Evolutionary conservation across 495 filamentous ascomycete species (phyloP).

Genomic region (Sphaerosporella brunnea): DNA sequence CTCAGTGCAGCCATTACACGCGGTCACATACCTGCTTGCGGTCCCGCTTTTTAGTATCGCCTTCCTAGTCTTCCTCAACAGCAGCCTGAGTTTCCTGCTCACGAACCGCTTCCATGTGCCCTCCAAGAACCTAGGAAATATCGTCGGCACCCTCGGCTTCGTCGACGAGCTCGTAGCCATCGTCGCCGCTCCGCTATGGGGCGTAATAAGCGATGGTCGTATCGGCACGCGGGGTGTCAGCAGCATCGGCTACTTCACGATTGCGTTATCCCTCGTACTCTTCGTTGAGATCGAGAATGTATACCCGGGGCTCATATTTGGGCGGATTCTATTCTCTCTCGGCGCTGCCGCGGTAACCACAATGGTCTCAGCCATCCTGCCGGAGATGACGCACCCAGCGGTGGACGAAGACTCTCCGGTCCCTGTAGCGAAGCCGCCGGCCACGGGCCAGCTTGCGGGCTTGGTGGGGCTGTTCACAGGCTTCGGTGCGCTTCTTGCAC

Average conservation of each 20-base stretch:
- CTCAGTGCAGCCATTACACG: constrained; percentile 50
- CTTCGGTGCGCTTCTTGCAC: constrained; percentile 70
- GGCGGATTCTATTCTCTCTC: constrained; percentile 69
- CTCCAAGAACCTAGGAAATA: constrained; percentile 57
- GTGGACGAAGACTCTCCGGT: not conserved
- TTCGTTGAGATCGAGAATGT: constrained; percentile 76
- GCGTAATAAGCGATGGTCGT: constrained; percentile 59
- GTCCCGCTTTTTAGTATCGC: constrained; percentile 91
- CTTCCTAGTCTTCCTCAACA: constrained; percentile 95
- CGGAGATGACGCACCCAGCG: constrained; percentile 47
- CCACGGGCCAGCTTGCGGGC: constrained; percentile 52
- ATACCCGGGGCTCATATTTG: constrained; percentile 74
- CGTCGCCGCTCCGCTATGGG: constrained; percentile 82
- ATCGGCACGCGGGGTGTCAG: constrained; percentile 70
- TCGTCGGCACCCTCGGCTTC: constrained; percentile 87
- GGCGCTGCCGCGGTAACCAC: constrained; percentile 81
- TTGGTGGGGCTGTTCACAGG: constrained; percentile 86
- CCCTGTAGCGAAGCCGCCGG: constrained; percentile 13
- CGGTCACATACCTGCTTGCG: constrained; percentile 65
- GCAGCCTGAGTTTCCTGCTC: constrained; percentile 80
- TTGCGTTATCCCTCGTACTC: constrained; percentile 55
- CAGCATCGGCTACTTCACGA: constrained; percentile 59
- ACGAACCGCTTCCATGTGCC: constrained; percentile 64
- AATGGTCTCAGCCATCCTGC: constrained; percentile 93
- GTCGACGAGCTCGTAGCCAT: constrained; percentile 86